Evolutionary conservation across 1,139 yeast genomes (phyloP).

Genomic region (Hansenula sp.): DNA sequence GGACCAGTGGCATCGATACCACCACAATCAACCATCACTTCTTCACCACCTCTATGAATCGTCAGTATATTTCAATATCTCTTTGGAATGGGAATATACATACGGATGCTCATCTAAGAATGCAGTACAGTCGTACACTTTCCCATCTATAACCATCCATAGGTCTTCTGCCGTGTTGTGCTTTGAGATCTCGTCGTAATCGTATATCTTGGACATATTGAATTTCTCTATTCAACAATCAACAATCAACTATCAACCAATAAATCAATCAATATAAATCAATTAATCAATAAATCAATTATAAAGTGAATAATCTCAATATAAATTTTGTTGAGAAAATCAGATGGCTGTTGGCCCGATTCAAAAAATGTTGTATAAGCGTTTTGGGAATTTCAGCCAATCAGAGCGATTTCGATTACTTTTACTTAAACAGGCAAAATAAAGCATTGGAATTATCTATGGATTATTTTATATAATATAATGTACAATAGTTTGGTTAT

Average conservation of each 20-base stretch:
- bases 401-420: neutral
- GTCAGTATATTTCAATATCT: no score
- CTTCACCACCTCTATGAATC: slow-evolving; percentile 80
- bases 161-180: slow-evolving; percentile 78
- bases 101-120: slow-evolving; percentile 91
- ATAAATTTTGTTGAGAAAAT: neutral
- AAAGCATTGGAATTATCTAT: neutral
- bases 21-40: slow-evolving; percentile 84
- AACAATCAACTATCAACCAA: no score
- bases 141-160: slow-evolving; percentile 88
- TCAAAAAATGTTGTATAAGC: neutral
- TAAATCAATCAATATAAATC: no score
- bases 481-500: neutral
- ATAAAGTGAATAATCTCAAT: neutral
- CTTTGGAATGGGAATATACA: no score
- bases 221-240: no score
- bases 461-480: no score
- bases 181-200: slow-evolving; percentile 68
- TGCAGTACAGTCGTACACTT: slow-evolving; percentile 79
- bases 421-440: neutral
- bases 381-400: neutral
- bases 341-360: neutral
- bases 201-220: slow-evolving; percentile 37
- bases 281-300: no score
- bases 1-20: slow-evolving; percentile 94